Conservation (phyloP, 2,329 filamentous ascomycete species). For the Colletotrichum cordylinicola region DNA sequence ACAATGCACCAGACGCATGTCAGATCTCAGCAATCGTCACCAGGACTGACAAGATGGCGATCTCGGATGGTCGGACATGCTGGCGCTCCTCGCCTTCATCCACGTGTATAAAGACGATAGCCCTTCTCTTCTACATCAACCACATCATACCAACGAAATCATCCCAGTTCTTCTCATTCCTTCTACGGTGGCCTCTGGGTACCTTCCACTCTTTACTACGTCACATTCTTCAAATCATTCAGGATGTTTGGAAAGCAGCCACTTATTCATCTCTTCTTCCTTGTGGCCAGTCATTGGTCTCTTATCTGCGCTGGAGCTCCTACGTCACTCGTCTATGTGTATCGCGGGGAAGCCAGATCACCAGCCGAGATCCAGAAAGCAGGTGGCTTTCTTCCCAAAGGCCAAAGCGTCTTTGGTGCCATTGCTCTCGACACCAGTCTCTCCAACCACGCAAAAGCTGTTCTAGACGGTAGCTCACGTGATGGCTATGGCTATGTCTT, state of each 20-base stretch:
- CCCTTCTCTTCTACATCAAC: fast-evolving
- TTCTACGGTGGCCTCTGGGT: neutral
- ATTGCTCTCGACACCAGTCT: neutral
- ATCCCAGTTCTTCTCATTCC: neutral
- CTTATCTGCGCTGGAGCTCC: neutral
- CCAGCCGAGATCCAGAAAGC: neutral
- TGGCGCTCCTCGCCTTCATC: neutral
- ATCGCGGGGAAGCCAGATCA: neutral
- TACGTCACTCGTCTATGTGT: neutral
- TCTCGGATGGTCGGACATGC: neutral
- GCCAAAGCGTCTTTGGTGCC: neutral
- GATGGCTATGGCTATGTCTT: neutral
- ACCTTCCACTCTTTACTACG: neutral
- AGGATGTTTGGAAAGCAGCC: neutral
- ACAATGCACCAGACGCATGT: neutral
- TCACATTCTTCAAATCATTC: neutral
- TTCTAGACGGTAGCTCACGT: no score
- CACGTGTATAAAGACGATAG: neutral
- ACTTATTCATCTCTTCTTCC: neutral
- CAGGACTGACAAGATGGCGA: neutral
- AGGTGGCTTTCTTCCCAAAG: neutral
- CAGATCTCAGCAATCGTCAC: neutral
- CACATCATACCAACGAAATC: neutral
- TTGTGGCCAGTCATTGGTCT: neutral
- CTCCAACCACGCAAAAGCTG: neutral